Evolutionary conservation across 257 asterid genomes (phyloP).

Genomic region (Haberlea rhodopensis): DNA sequence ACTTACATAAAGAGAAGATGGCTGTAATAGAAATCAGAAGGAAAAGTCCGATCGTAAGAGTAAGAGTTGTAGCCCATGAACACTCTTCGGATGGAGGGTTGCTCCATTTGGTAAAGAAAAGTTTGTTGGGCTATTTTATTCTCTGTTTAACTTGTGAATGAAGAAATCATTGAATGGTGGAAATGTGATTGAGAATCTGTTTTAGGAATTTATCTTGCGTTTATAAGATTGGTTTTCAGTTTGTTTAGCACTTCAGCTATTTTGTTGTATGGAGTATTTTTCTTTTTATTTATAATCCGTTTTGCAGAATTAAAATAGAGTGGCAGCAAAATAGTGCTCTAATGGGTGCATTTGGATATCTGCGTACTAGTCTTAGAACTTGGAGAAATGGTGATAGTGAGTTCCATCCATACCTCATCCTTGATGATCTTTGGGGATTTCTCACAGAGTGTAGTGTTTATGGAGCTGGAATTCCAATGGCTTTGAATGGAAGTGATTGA

Average conservation of each 20-base stretch:
- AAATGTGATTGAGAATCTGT: background rate
- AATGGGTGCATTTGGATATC: constrained; percentile 26
- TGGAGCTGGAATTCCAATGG: constrained; percentile 87
- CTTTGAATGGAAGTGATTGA: constrained; percentile 61
- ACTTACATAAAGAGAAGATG: too few relatives aligned
- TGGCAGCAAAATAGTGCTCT: background rate
- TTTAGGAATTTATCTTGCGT: background rate
- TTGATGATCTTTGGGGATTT: constrained; percentile 93
- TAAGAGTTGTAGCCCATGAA: too few relatives aligned
- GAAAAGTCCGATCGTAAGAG: too few relatives aligned
- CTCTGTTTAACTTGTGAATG: background rate
- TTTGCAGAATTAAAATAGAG: background rate
- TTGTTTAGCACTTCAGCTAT: constrained; percentile 4
- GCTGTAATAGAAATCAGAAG: too few relatives aligned
- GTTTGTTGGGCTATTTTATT: background rate
- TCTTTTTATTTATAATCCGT: background rate
- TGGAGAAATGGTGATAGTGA: constrained; percentile 53
- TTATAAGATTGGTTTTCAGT: background rate
- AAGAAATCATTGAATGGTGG: background rate
- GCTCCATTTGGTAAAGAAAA: too few relatives aligned
- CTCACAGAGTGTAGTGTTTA: constrained; percentile 95
- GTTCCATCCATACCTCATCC: constrained; percentile 64
- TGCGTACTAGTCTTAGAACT: constrained; percentile 65
- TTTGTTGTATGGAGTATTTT: background rate
- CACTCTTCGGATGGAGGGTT: too few relatives aligned